Conservation (phyloP, 2,329 filamentous ascomycete genomes). For the Arachnomyces sp. region DNA sequence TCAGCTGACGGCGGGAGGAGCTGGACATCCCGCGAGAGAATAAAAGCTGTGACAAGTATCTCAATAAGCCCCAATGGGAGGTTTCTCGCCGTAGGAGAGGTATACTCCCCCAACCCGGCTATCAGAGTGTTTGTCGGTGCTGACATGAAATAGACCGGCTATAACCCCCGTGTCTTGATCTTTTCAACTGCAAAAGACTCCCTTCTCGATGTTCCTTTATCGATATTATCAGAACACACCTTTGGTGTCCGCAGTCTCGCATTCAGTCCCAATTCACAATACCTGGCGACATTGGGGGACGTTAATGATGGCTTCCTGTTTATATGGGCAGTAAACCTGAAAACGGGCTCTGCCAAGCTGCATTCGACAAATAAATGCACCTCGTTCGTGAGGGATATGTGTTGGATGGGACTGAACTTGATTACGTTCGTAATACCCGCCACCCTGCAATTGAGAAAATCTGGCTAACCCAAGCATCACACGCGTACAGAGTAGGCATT, state of each 20-base stretch:
- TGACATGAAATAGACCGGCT: conserved; percentile 58
- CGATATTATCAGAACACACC: conserved; percentile 79
- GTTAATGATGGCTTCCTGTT: conserved; percentile 92
- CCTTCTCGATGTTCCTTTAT: conserved; percentile 71
- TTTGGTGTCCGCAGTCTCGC: conserved; percentile 82
- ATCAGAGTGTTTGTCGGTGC: conserved; percentile 10
- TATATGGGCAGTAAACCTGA: conserved; percentile 79
- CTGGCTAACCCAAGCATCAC: neutral
- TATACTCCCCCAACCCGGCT: conserved; percentile 25
- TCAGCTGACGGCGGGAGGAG: conserved; percentile 55
- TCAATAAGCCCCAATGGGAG: conserved; percentile 79
- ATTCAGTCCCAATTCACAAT: conserved; percentile 80
- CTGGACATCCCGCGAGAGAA: conserved; percentile 82
- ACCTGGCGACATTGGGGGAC: conserved; percentile 77
- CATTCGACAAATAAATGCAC: conserved; percentile 90
- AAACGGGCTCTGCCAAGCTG: conserved; percentile 68
- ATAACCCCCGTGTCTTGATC: conserved; percentile 81
- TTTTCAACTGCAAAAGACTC: conserved; percentile 71
- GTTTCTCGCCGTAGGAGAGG: conserved; percentile 84
- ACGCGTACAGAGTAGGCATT: conserved; percentile 58
- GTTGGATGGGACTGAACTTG: conserved; percentile 78
- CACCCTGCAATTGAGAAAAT: neutral
- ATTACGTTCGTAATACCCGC: conserved; percentile 52
- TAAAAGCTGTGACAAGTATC: conserved; percentile 89
- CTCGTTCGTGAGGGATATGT: conserved; percentile 73